Base-by-base conservation (phyloP, 163 green algal species). In the Chloroidium sp. region DNA sequence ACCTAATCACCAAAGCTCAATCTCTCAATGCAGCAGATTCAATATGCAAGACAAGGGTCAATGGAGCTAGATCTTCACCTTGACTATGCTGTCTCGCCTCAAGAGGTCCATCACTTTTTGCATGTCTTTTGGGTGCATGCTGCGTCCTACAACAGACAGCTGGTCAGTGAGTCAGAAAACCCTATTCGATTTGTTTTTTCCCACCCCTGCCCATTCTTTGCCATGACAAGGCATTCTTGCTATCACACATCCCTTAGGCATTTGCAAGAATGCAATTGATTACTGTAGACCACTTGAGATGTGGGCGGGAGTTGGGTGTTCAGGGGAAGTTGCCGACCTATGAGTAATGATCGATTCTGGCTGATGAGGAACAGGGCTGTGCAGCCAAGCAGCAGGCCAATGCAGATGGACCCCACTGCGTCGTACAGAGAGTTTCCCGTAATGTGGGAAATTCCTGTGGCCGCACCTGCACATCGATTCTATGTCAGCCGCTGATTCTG, bases 291-390 rank as follows among this genome's bases (percentile, higher is more conserved):
- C 36, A 36, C 36, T 36, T 36, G 36, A 36, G 36, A 36, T 36
- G 36, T 36, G 36, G 36, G 36, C 36, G 36, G 36, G 36, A 36
- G 36, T 36, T 36, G 36, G 36, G 36, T 36, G 36, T 36, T 36
- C 36, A 36, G 36, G 36, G 36, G 36, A 36, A 36, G 36, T 36
- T 36, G 10, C 77, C 61, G 75, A 90, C 87, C 90, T 1, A 98
- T 92, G n/a, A 98, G 89, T 74, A 97, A 90, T 72, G 90, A 88
- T 36, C 95, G 85, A 87, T 98, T 98, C 78, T 91, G 91, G 74
- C 90, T 84, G 68, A 98, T 97, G 62, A 98, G 88, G 79, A 93
- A 94, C 57, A 92, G 85, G 61, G 95, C 95, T 68, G 95, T 95
- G 77, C 69, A 82, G 13, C 90, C 94, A 83, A 98, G 91, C 74